These are phyloP conservation scores for Pholiota molesta DNA, from an alignment of 768 basidiomycete genomes.

Conservation along the genomic window DNA sequence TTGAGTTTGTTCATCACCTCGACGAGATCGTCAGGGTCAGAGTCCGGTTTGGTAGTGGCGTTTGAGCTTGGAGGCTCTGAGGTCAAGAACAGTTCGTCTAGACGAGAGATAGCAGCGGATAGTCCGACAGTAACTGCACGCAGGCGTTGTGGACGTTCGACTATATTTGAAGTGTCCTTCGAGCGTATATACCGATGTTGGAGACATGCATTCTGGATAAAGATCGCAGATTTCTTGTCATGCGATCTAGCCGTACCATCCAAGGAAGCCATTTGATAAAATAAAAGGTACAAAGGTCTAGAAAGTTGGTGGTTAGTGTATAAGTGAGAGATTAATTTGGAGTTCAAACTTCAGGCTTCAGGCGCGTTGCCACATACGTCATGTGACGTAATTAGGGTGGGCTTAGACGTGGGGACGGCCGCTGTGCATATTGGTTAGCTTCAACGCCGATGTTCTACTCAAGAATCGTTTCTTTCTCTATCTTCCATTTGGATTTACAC, in stretches of 20 bases:
- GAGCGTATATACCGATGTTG: constrained; percentile 80
- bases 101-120: constrained; percentile 73
- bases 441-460: neutral
- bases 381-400: neutral
- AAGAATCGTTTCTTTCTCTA: neutral
- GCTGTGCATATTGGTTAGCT: too few species aligned
- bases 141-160: constrained; percentile 91
- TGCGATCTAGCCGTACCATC: neutral
- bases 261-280: neutral
- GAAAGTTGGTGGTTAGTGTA: neutral
- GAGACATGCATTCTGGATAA: constrained; percentile 74
- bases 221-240: constrained; percentile 33
- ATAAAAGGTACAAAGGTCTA: neutral
- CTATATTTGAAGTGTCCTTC: constrained; percentile 70
- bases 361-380: neutral
- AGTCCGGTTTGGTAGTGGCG: neutral
- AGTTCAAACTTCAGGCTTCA: neutral
- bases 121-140: constrained; percentile 84
- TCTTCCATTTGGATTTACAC: too few species aligned
- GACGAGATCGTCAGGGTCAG: constrained; percentile 26
- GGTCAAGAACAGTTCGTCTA: constrained; percentile 46
- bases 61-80: neutral
- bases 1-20: constrained; percentile 31
- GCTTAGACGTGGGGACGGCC: neutral
- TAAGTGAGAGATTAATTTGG: neutral